A percentile compares a stretch with the other conserved stretches of the same genome.
Evolutionary conservation across 2,329 filamentous ascomycete species (phyloP).

Genomic region (Coniella vitis): DNA sequence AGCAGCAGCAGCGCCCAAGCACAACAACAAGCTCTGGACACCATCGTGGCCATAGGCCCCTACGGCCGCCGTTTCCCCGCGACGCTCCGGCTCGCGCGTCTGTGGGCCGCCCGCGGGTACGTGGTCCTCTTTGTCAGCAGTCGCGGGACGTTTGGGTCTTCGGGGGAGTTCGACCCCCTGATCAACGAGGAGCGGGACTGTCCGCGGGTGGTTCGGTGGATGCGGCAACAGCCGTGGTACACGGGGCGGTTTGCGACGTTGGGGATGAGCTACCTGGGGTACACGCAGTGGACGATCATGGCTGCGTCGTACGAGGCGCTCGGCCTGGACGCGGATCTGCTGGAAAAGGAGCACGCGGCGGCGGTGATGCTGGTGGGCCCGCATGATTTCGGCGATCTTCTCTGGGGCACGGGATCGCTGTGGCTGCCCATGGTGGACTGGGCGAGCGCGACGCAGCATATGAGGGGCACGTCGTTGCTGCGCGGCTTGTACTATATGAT

Average conservation of each 20-base stretch:
- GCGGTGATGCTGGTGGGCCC: constrained; percentile 8
- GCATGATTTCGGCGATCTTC: constrained; percentile 12
- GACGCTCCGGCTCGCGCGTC: constrained; percentile 3
- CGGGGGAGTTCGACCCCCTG: constrained; percentile 11
- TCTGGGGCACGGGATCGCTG: constrained; percentile 17
- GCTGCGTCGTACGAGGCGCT: constrained; percentile 12
- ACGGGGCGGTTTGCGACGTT: constrained; percentile 18
- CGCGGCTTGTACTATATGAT: background rate
- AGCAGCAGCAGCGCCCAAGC: background rate
- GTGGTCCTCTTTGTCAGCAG: constrained; percentile 17
- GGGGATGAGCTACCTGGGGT: constrained; percentile 18
- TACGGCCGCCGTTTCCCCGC: constrained; percentile 14
- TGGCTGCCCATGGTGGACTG: constrained; percentile 9
- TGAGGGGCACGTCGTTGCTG: background rate
- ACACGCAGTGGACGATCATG: constrained; percentile 19
- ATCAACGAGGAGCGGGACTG: constrained; percentile 12
- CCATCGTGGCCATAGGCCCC: constrained; percentile 11
- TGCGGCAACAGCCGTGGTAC: constrained; percentile 20
- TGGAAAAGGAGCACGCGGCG: constrained; percentile 15
- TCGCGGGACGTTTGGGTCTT: constrained; percentile 20
- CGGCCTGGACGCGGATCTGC: too few species aligned
- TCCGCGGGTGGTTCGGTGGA: constrained; percentile 18
- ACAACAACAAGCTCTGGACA: constrained; percentile 2
- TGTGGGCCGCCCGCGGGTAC: constrained; percentile 20
- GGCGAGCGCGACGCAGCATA: background rate